These are phyloP conservation scores for Picochlorum sp. DNA, from an alignment of 139 green algal species.

Conservation along the genomic window DNA sequence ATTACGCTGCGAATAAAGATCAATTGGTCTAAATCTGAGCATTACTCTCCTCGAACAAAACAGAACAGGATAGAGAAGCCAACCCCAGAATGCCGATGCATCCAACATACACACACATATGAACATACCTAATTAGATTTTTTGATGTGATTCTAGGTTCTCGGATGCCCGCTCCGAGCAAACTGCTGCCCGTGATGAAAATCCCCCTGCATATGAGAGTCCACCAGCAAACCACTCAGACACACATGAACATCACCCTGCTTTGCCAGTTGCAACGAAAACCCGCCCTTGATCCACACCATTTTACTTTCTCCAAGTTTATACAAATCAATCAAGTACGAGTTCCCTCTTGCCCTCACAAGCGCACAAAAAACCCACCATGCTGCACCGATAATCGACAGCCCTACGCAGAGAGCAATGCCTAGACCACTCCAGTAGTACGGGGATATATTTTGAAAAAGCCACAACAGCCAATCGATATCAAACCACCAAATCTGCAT, in stretches of 20 bases:
- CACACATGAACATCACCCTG: too few relatives aligned
- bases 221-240: not conserved
- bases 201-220: slow-evolving; percentile 79
- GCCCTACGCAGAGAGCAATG: slow-evolving; percentile 74
- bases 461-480: slow-evolving; percentile 61
- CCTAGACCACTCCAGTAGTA: slow-evolving; percentile 85
- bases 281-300: too few relatives aligned
- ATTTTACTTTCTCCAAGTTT: too few relatives aligned
- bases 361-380: slow-evolving; percentile 53
- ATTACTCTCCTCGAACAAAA: not conserved
- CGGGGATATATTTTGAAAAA: slow-evolving; percentile 80
- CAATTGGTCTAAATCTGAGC: not conserved
- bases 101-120: slow-evolving; percentile 9
- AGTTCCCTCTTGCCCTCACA: not conserved
- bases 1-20: too few relatives aligned
- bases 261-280: too few relatives aligned
- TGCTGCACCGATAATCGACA: slow-evolving; percentile 87
- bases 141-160: slow-evolving; percentile 95
- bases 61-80: not conserved
- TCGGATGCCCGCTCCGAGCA: slow-evolving; percentile 88
- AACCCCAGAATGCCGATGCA: not conserved
- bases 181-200: slow-evolving; percentile 92
- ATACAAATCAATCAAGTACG: too few relatives aligned
- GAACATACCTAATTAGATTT: slow-evolving; percentile 99
- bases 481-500: slow-evolving; percentile 45